Percentiles rank a stretch among this genome's conserved stretches.
Conservation (phyloP, 2,329 filamentous ascomycete species). For the Colletotrichum orbiculare region DNA sequence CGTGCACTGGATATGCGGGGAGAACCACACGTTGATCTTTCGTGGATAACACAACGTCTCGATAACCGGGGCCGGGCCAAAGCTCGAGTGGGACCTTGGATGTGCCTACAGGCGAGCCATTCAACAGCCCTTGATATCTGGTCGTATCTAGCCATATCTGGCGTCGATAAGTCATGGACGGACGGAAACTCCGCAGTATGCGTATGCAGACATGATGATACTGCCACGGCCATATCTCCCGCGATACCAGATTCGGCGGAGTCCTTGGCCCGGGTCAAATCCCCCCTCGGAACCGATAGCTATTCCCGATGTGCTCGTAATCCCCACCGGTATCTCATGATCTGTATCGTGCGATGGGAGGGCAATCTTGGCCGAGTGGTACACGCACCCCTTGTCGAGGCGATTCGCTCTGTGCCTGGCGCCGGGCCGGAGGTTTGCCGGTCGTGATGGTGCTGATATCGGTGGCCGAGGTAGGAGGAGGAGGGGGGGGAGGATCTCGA, state of each 20-base stretch:
- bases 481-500: not conserved
- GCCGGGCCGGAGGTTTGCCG: slow-evolving; percentile 29
- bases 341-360: not conserved
- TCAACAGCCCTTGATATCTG: not conserved
- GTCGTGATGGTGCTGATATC: slow-evolving; percentile 14
- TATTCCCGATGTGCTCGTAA: not conserved
- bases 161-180: not conserved
- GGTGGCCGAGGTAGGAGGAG: not conserved
- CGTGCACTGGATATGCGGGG: slow-evolving; percentile 22
- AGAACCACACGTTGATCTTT: not conserved
- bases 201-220: not conserved
- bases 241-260: slow-evolving; percentile 21
- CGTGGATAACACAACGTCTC: not conserved
- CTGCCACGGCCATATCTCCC: slow-evolving; percentile 5
- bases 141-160: slow-evolving; percentile 1
- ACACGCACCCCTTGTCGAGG: not conserved
- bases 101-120: slow-evolving; percentile 5
- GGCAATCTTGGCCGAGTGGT: not conserved
- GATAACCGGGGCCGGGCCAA: not conserved
- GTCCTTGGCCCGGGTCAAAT: slow-evolving; percentile 11
- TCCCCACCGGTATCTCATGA: slow-evolving; percentile 14
- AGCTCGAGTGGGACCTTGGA: not conserved
- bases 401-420: not conserved
- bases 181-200: slow-evolving; percentile 2
- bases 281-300: not conserved